A percentile compares a stretch with the other conserved stretches of the same genome.
phyloP scores from a whole-genome alignment of 2,329 filamentous ascomycete species.

The Drechslerella coelobrocha region DNA sequence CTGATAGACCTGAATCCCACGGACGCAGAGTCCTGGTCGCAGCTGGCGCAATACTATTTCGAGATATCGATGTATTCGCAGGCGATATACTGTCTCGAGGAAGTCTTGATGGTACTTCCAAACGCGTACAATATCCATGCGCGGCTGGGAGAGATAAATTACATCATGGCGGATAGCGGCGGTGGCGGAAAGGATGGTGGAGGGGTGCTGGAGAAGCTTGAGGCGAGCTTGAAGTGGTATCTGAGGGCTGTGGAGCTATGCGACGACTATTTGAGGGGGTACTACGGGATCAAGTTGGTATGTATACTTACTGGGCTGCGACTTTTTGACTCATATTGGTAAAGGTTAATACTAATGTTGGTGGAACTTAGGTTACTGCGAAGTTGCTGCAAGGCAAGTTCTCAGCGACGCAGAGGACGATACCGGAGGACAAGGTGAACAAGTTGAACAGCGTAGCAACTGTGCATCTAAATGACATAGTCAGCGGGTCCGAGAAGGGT shows the following conservation, averaged over 20 bases:
- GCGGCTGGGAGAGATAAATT: constrained; percentile 78
- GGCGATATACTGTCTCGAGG: constrained; percentile 86
- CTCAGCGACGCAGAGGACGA: constrained; percentile 28
- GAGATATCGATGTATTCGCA: constrained; percentile 79
- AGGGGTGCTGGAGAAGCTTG: constrained; percentile 59
- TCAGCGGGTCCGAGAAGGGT: constrained; percentile 67
- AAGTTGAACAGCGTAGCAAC: constrained; percentile 76
- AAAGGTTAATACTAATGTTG: constrained; percentile 53
- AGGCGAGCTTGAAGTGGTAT: constrained; percentile 81
- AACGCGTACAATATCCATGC: constrained; percentile 90
- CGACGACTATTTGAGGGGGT: constrained; percentile 87
- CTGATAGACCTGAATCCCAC: constrained; percentile 84
- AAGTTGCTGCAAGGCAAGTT: constrained; percentile 36
- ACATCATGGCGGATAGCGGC: constrained; percentile 66
- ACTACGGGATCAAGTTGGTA: constrained; percentile 86
- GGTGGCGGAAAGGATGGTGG: constrained; percentile 15
- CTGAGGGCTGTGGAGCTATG: constrained; percentile 91
- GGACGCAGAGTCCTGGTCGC: constrained; percentile 91
- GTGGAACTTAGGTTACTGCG: constrained; percentile 53
- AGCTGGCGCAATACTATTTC: constrained; percentile 86
- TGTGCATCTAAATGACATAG: constrained; percentile 76
- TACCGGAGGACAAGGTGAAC: constrained; percentile 64
- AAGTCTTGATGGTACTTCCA: constrained; percentile 82
- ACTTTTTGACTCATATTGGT: not conserved
- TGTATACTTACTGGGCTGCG: constrained; percentile 55